Conservation (phyloP, 2,329 filamentous ascomycete species). For the Phaeosphaeria sp. region DNA sequence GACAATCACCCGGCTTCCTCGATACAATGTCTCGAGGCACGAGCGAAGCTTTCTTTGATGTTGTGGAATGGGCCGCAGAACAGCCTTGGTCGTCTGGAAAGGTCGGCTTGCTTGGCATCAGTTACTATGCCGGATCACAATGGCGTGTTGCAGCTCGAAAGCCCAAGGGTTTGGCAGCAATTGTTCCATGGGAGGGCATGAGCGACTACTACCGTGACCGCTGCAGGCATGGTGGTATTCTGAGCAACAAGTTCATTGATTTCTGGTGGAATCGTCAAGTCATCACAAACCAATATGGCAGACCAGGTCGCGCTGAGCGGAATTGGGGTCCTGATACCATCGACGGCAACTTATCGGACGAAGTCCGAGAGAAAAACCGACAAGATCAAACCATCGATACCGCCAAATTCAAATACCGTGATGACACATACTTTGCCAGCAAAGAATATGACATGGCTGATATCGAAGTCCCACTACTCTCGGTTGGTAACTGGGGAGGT, state of each 20-base stretch:
- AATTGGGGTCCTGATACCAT: slow-evolving; percentile 64
- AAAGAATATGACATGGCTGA: slow-evolving; percentile 70
- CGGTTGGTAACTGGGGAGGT: slow-evolving; percentile 74
- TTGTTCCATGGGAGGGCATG: slow-evolving; percentile 65
- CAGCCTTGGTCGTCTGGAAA: slow-evolving; percentile 60
- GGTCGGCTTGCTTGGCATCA: slow-evolving; percentile 59
- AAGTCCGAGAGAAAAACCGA: slow-evolving; percentile 59
- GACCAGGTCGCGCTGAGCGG: slow-evolving; percentile 54
- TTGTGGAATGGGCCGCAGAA: slow-evolving; percentile 59
- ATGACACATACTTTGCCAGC: slow-evolving; percentile 68
- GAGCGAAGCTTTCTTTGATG: slow-evolving; percentile 59
- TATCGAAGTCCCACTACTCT: slow-evolving; percentile 71
- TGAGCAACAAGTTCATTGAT: slow-evolving; percentile 46
- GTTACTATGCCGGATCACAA: slow-evolving; percentile 61
- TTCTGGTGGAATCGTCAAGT: slow-evolving; percentile 75
- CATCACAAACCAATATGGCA: slow-evolving; percentile 72
- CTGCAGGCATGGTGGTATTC: slow-evolving; percentile 49
- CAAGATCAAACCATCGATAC: slow-evolving; percentile 44
- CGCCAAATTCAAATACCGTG: slow-evolving; percentile 61
- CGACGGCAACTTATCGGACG: slow-evolving; percentile 64
- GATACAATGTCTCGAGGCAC: slow-evolving; percentile 62
- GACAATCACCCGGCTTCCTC: slow-evolving; percentile 59
- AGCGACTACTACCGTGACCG: slow-evolving; percentile 60
- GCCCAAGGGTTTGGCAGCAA: slow-evolving; percentile 59
- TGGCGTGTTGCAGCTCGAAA: slow-evolving; percentile 61